phyloP scores from a whole-genome alignment of 1,139 yeast species.

The Pneumocystis canis region DNA sequence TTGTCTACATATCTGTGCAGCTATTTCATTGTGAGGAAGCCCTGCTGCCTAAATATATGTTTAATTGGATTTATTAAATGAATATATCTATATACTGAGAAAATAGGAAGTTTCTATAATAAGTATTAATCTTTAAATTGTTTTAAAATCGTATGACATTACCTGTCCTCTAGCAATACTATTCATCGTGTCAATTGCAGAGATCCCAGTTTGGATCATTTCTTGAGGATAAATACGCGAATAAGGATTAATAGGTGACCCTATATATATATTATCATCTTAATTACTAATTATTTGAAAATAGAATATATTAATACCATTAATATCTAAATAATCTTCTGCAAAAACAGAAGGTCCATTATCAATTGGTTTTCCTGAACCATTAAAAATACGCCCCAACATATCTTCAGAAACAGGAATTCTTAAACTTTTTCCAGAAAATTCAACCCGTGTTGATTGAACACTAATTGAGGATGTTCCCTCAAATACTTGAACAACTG shows the following conservation, averaged over 20 bases:
- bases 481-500: conserved; percentile 60
- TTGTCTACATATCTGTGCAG: conserved; percentile 99
- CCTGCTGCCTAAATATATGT: conserved; percentile 81
- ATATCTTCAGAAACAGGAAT: conserved; percentile 94
- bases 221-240: conserved; percentile 99
- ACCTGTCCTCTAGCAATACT: conserved; percentile 99
- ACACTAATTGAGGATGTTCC: conserved; percentile 98
- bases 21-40: conserved; percentile 97
- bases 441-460: conserved; percentile 89
- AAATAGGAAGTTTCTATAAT: background rate
- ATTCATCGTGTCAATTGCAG: conserved; percentile 98
- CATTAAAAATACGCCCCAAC: conserved; percentile 95
- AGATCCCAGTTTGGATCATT: conserved; percentile 97
- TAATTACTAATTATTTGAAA: background rate
- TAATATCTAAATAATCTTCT: conserved; percentile 93
- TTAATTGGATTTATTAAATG: background rate
- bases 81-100: background rate
- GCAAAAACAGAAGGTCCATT: conserved; percentile 97
- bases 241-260: conserved; percentile 88
- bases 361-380: conserved; percentile 97
- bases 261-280: background rate
- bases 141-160: conserved; percentile 51
- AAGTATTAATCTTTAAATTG: background rate
- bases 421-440: conserved; percentile 85
- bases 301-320: conserved; percentile 34